Conservation (phyloP, 179 eudicot species). For the Heliamphora pulchella region DNA sequence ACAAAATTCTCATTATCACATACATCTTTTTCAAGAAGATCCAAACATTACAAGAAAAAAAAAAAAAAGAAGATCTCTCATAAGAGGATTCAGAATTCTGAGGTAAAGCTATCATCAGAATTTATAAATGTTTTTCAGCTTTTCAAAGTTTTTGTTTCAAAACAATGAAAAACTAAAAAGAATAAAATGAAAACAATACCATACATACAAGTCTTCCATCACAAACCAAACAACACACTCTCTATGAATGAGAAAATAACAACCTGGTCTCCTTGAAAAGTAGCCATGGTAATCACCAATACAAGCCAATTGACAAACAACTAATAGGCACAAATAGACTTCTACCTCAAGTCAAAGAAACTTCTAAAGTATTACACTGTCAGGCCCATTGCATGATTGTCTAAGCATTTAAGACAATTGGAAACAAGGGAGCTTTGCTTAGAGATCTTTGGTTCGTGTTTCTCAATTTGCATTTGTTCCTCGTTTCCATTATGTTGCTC, state of each 20-base stretch:
- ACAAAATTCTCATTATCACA: neutral
- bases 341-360: constrained; percentile 7
- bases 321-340: neutral
- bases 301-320: neutral
- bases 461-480: no score
- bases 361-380: neutral
- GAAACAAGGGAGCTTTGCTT: no score
- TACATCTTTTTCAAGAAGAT: neutral
- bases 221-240: constrained; percentile 1
- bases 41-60: neutral
- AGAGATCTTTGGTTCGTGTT: no score
- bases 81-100: neutral
- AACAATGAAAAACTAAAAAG: no score
- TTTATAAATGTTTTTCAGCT: no score
- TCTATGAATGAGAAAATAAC: neutral
- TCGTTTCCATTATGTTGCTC: no score
- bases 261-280: neutral
- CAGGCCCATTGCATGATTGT: no score
- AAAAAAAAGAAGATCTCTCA: neutral
- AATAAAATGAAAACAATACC: no score
- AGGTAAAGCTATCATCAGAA: neutral
- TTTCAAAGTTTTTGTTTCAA: no score
- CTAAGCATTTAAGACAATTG: no score
- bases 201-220: neutral
- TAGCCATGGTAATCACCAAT: neutral